These are phyloP conservation scores for Thamnidium elegans DNA, from an alignment of 192 early-diverging fungal species.

Conservation along the genomic window DNA sequence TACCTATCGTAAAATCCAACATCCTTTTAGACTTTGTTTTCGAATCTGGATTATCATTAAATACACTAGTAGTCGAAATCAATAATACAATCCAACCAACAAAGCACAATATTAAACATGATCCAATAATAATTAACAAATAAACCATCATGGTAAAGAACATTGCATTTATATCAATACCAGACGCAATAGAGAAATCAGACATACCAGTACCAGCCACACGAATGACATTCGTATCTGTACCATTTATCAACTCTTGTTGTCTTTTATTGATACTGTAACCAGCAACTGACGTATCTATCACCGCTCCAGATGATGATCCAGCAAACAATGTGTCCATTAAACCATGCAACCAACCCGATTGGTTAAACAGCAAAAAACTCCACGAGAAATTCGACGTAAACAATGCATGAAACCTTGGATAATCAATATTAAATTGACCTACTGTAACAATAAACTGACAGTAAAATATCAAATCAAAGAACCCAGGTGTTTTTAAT, in stretches of 20 bases:
- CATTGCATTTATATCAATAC: conserved; percentile 22
- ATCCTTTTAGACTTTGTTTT: not conserved
- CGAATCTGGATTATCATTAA: not conserved
- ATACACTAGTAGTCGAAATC: not conserved
- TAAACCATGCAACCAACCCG: conserved; percentile 1
- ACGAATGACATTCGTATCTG: not conserved
- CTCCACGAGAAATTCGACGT: conserved; percentile 49
- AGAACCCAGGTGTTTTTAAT: conserved; percentile 49
- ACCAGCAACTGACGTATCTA: not conserved
- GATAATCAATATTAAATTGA: conserved; percentile 46
- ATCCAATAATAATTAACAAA: conserved; percentile 21
- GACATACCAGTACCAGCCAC: conserved; percentile 30
- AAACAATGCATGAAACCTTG: conserved; percentile 45
- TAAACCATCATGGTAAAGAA: conserved; percentile 26
- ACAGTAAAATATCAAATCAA: conserved; percentile 48
- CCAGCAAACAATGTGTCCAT: not conserved
- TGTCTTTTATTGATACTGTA: conserved; percentile 10
- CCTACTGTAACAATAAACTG: conserved; percentile 49
- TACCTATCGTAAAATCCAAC: conserved; percentile 20
- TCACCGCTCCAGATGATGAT: not conserved
- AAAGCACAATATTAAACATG: conserved; percentile 17
- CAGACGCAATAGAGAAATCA: conserved; percentile 26
- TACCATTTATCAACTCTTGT: not conserved
- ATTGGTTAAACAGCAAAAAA: conserved; percentile 11
- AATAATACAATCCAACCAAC: conserved; percentile 7